phyloP scores from a whole-genome alignment of 176 grass and related monocot species.

The Melocanna baccifera region DNA sequence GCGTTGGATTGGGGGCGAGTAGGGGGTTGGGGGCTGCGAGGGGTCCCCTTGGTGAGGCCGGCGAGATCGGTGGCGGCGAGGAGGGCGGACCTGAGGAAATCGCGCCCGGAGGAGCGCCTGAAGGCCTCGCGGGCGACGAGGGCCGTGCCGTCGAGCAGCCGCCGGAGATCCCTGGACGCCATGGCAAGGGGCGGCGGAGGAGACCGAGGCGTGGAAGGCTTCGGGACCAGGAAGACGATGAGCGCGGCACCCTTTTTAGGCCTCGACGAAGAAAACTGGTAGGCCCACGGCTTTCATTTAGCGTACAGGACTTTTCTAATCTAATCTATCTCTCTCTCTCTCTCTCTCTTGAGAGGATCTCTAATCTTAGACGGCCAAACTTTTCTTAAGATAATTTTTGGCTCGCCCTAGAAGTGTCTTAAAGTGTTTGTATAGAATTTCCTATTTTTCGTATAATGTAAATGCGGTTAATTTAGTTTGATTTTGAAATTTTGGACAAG shows the following conservation, averaged over 20 bases:
- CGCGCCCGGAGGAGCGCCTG: constrained; percentile 16
- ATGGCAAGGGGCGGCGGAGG: constrained; percentile 9
- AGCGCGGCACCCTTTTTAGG: not conserved
- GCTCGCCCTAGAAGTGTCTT: too few species aligned
- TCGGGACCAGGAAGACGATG: not conserved
- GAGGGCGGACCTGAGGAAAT: constrained; percentile 54
- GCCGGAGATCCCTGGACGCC: constrained; percentile 59
- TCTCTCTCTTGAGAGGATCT: too few species aligned
- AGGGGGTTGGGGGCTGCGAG: constrained; percentile 30
- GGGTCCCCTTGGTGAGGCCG: constrained; percentile 65
- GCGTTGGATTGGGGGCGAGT: constrained; percentile 1
- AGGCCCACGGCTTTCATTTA: not conserved
- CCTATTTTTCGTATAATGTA: too few species aligned
- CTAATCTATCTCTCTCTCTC: too few species aligned
- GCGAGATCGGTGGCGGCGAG: constrained; percentile 68
- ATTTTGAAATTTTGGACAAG: not conserved
- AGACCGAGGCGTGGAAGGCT: constrained; percentile 37
- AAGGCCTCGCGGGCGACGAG: constrained; percentile 65
- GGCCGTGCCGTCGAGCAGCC: constrained; percentile 49
- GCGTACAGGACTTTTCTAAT: too few species aligned
- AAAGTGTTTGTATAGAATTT: too few species aligned
- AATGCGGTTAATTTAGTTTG: not conserved
- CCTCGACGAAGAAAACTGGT: not conserved
- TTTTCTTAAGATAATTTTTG: too few species aligned
- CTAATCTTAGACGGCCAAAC: too few species aligned